phyloP scores from a whole-genome alignment of 1,284 basidiomycete species.

The Meripilus lineatus region DNA sequence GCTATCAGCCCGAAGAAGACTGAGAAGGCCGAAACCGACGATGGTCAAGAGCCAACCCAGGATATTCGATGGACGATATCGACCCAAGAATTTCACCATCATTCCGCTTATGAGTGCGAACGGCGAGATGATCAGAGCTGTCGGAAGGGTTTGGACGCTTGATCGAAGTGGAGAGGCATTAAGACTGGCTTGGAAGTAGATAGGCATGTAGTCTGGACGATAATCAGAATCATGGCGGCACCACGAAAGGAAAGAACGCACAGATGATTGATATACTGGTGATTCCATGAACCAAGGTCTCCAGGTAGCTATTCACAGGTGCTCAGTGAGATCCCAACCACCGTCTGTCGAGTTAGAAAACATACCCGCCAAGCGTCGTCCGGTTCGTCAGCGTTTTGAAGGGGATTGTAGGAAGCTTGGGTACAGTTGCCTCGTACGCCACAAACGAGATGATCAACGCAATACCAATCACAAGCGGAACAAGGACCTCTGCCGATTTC shows the following conservation, averaged over 20 bases:
- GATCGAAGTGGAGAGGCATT: conserved; percentile 20
- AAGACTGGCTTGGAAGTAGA: conserved; percentile 37
- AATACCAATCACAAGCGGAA: conserved; percentile 14
- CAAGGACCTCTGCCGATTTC: conserved; percentile 15
- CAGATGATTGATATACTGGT: conserved; percentile 14
- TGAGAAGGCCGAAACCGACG: conserved; percentile 26
- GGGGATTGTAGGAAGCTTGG: conserved; percentile 14
- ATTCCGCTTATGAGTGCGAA: conserved; percentile 21
- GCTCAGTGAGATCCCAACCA: neutral
- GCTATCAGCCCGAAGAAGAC: conserved; percentile 20
- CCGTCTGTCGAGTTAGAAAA: neutral
- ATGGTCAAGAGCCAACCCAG: conserved; percentile 25
- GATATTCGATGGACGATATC: conserved; percentile 23
- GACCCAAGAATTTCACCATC: too few relatives aligned
- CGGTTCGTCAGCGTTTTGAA: conserved; percentile 13
- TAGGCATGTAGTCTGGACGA: conserved; percentile 33
- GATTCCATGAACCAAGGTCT: conserved; percentile 13
- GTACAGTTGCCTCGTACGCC: conserved; percentile 12
- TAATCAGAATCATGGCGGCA: too few relatives aligned
- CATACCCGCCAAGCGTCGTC: conserved; percentile 11
- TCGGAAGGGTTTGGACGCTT: conserved; percentile 22
- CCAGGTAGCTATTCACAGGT: conserved; percentile 8
- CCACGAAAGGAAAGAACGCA: too few relatives aligned
- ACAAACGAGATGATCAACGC: conserved; percentile 14
- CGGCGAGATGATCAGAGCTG: conserved; percentile 18